phyloP scores from a whole-genome alignment of 495 filamentous ascomycete species.

The Tuber borchii region DNA sequence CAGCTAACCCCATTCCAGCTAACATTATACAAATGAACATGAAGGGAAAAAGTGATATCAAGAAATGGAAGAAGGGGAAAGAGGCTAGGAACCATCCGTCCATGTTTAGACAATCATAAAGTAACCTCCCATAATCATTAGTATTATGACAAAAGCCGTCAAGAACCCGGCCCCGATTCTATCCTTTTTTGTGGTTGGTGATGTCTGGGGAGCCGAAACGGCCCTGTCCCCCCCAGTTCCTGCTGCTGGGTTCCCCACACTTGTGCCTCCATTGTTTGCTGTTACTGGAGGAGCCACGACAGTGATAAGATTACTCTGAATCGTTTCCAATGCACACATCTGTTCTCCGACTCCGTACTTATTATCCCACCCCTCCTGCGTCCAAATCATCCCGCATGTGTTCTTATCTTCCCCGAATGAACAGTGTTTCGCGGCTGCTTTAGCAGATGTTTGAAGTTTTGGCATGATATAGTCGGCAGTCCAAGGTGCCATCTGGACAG shows the following conservation, averaged over 20 bases:
- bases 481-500: conserved; percentile 65
- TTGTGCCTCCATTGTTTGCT: conserved; percentile 54
- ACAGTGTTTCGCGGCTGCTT: conserved; percentile 63
- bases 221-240: conserved; percentile 44
- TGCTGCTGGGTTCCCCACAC: conserved; percentile 55
- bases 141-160: conserved; percentile 41
- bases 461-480: conserved; percentile 57
- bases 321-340: conserved; percentile 55
- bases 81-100: background rate
- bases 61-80: background rate
- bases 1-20: conserved; percentile 16
- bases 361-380: conserved; percentile 52
- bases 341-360: conserved; percentile 53
- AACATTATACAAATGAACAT: conserved; percentile 31
- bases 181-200: conserved; percentile 39
- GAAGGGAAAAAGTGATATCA: conserved; percentile 21
- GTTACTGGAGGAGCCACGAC: conserved; percentile 52
- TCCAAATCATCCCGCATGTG: conserved; percentile 63
- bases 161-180: conserved; percentile 45
- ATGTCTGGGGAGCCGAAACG: conserved; percentile 7
- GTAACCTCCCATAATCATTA: conserved; percentile 41
- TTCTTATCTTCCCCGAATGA: conserved; percentile 52
- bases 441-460: conserved; percentile 57
- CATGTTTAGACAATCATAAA: conserved; percentile 42
- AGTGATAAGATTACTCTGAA: conserved; percentile 51